Conservation (phyloP, 305 asterid species). For the Fraxinus ornus region DNA sequence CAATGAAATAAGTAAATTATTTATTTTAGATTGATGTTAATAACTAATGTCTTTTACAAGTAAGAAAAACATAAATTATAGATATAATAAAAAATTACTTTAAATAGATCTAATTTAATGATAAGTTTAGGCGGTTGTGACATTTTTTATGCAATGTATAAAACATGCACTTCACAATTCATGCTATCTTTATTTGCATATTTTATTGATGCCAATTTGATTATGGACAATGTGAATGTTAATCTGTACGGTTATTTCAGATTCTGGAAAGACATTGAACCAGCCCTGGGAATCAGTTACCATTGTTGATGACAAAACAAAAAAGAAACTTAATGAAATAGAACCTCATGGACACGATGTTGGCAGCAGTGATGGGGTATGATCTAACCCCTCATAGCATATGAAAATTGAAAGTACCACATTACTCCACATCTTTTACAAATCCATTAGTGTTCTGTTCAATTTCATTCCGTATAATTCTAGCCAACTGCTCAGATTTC, state of each 20-base stretch:
- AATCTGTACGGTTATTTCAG: not conserved
- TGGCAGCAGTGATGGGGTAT: conserved; percentile 34
- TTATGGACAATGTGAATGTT: not conserved
- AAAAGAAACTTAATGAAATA: conserved; percentile 19
- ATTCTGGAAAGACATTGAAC: conserved; percentile 8
- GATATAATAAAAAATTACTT: not conserved
- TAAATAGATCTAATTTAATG: not conserved
- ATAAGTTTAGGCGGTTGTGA: not conserved
- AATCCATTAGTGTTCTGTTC: not conserved
- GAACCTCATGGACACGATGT: conserved; percentile 19
- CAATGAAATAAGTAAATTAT: not conserved
- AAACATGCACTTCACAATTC: not conserved
- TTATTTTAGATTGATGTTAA: not conserved
- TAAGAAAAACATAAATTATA: not conserved
- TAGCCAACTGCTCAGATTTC: not conserved
- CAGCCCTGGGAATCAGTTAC: conserved; percentile 16
- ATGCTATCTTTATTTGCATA: not conserved
- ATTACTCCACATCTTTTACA: not conserved
- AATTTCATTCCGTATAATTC: not conserved
- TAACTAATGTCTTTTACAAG: not conserved
- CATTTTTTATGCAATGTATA: not conserved
- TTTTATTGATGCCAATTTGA: not conserved
- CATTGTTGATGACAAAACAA: conserved; percentile 12
- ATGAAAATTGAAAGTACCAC: not conserved
- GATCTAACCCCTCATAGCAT: not conserved